A percentile compares a stretch with the other conserved stretches of the same genome.
Conservation (phyloP, 306 rosid genomes). For the Inga laurina region DNA sequence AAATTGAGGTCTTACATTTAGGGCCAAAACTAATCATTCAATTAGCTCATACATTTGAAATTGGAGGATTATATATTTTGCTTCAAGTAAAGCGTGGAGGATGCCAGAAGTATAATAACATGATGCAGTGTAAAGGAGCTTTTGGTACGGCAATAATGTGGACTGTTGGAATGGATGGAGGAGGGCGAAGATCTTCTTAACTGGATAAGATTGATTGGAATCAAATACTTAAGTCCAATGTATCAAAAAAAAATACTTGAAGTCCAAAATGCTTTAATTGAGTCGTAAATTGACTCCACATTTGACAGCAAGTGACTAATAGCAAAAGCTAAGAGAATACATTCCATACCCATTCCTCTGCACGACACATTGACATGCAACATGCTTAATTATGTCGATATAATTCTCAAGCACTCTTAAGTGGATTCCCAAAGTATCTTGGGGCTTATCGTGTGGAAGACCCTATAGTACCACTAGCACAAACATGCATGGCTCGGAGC, state of each 20-base stretch:
- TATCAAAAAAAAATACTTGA: no score
- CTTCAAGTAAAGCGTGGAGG: background rate
- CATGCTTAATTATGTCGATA: background rate
- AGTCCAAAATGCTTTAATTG: background rate
- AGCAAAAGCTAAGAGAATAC: background rate
- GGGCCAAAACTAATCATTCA: no score
- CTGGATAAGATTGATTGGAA: background rate
- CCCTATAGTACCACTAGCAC: background rate
- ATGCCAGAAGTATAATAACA: background rate
- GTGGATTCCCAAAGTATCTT: background rate
- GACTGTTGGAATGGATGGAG: background rate
- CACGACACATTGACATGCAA: background rate
- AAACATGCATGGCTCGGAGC: no score
- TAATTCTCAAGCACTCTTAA: background rate
- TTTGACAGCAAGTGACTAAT: background rate
- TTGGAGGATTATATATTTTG: background rate
- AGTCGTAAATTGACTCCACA: background rate
- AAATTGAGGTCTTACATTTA: no score
- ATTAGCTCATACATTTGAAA: no score
- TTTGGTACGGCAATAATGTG: background rate
- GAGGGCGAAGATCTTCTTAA: background rate
- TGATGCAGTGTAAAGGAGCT: background rate
- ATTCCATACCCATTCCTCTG: no score
- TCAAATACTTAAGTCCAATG: background rate
- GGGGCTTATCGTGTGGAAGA: background rate